Evolutionary conservation across 306 rosid species (phyloP).

Genomic region (Astragalus glycyphyllos): DNA sequence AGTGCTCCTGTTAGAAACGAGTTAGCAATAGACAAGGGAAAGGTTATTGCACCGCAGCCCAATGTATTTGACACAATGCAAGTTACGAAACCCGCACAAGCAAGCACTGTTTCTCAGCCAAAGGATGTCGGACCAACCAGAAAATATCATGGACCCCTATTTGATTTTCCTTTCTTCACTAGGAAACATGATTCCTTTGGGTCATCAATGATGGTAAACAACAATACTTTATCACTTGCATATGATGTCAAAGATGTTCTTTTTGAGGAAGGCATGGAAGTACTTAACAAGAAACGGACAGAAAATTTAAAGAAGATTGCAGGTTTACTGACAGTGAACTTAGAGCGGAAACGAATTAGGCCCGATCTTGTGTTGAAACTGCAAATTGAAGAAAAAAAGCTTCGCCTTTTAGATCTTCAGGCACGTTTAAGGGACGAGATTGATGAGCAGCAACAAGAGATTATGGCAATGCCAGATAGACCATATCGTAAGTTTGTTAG

Average conservation of each 20-base stretch:
- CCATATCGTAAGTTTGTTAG: slow-evolving; percentile 97
- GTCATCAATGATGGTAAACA: slow-evolving; percentile 76
- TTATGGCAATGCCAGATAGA: slow-evolving; percentile 99
- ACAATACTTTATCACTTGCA: slow-evolving; percentile 79
- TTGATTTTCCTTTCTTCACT: slow-evolving; percentile 97
- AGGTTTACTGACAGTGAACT: slow-evolving; percentile 79
- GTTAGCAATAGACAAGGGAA: slow-evolving; percentile 73
- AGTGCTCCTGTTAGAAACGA: slow-evolving; percentile 65
- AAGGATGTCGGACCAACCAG: slow-evolving; percentile 72
- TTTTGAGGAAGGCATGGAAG: slow-evolving; percentile 86
- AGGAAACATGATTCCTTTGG: slow-evolving; percentile 95
- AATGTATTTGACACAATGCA: slow-evolving; percentile 70
- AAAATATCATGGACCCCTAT: slow-evolving; percentile 96
- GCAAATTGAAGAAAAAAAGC: slow-evolving; percentile 97
- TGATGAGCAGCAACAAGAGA: slow-evolving; percentile 98
- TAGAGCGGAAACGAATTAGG: slow-evolving; percentile 90
- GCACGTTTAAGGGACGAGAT: slow-evolving; percentile 92
- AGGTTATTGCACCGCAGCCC: slow-evolving; percentile 73
- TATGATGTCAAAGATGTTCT: slow-evolving; percentile 94
- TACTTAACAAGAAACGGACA: slow-evolving; percentile 77
- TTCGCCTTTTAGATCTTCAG: slow-evolving; percentile 83
- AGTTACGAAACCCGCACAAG: slow-evolving; percentile 70
- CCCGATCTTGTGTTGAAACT: slow-evolving; percentile 93
- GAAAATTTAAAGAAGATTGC: slow-evolving; percentile 91
- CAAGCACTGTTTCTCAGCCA: slow-evolving; percentile 62